Evolutionary conservation across 2,329 filamentous ascomycete genomes (phyloP), one percentile per base, ranked within the genome.

Genomic region (Colletotrichum simmondsii): DNA sequence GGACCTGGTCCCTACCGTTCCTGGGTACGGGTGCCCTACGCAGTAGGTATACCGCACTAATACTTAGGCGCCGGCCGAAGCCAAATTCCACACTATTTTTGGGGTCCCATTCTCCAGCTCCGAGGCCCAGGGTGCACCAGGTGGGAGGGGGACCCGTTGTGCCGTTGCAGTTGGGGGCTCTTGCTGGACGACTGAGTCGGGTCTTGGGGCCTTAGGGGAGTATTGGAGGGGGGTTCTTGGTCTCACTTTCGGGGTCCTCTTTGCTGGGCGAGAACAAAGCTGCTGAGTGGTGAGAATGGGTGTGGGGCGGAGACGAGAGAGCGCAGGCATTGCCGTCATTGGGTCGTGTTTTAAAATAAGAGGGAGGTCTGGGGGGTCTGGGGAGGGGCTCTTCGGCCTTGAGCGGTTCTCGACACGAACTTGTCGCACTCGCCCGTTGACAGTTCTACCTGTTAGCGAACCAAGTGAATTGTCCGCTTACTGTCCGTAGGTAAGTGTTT

Each of bases 261-360:
- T 22, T 28, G 26, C 37, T 58, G 52, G 26, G 35, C 24, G 35
- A 19, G 22, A 32, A 46, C 19, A 6, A 37, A 22, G 30, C 58
- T 53, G 53, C 53, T 56, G n/a, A 56, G 53, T 56, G 53, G 26
- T 56, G 24, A n/a, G 19, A 14, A 57, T 28, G n/a, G 52, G 52
- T 26, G 30, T 30, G 19, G 22, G 32, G 54, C 53, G 35, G 66
- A 59, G 60, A 22, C 65, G n/a, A 24, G 24, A 35, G 53, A 24
- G n/a, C 16, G 67, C 46, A 65, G 69, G 69, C 66, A 46, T 69
- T 72, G 66, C 65, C 65, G 66, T 65, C 66, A 69, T 68, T 70
- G 69, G 69, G 59, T 59, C 65, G 65, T 28, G 58, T 63, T 72
- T 68, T 68, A 54, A 72, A 68, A 72, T 72, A 72, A 72, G 70